Conservation (phyloP, 208 protist genomes). For the Trypanosoma cruzi region DNA sequence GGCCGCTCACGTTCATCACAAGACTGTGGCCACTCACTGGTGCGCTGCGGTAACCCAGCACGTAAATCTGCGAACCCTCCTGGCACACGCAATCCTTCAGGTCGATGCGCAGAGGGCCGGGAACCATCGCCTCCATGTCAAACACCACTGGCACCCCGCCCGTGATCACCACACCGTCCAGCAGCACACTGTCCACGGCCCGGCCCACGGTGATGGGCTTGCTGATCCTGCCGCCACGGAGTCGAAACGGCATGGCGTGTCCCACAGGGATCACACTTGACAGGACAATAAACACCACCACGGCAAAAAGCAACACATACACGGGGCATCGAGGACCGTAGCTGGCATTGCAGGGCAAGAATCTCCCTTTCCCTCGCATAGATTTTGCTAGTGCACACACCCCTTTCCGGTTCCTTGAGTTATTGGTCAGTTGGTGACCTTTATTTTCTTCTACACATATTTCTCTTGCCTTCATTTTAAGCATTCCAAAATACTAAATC, state of each 20-base stretch:
- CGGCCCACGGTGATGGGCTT: constrained; percentile 3
- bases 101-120: background rate
- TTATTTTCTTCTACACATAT: no score
- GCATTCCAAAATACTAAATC: no score
- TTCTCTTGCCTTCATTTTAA: no score
- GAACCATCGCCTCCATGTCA: constrained; percentile 22
- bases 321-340: background rate
- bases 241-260: constrained; percentile 11
- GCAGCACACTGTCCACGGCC: constrained; percentile 16
- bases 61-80: constrained; percentile 21
- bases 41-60: constrained; percentile 1
- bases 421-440: no score
- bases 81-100: constrained; percentile 19
- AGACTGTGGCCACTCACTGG: constrained; percentile 7
- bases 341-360: background rate
- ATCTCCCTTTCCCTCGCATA: background rate
- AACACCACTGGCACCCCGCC: constrained; percentile 18
- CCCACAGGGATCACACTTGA: background rate
- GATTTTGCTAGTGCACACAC: background rate
- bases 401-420: background rate
- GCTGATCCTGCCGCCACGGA: constrained; percentile 10
- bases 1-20: constrained; percentile 1
- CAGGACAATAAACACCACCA: constrained; percentile 1
- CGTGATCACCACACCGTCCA: constrained; percentile 10
- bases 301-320: background rate